phyloP scores from a whole-genome alignment of 129 eudicot genomes.

The Erigeron canadensis region DNA sequence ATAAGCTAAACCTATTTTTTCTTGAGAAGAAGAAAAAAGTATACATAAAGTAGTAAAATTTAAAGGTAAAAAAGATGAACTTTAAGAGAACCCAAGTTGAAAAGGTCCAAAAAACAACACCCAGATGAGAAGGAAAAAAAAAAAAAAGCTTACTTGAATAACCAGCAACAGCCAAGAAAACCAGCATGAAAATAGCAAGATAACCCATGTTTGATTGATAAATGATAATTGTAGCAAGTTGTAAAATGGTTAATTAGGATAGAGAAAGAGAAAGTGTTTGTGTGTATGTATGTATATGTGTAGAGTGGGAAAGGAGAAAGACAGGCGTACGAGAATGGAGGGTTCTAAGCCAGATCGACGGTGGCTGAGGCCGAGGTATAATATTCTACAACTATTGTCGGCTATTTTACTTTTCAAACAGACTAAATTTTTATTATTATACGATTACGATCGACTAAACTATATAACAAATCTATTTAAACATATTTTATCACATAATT shows the following conservation, averaged over 20 bases:
- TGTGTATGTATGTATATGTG: background rate
- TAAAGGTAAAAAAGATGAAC: background rate
- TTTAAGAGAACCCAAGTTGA: background rate
- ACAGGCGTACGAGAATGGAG: constrained; percentile 30
- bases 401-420: too few relatives aligned
- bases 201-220: constrained; percentile 40
- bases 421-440: too few relatives aligned
- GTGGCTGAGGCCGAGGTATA: background rate
- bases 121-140: background rate
- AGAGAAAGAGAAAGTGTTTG: background rate
- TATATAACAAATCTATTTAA: too few relatives aligned
- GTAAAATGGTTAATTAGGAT: constrained; percentile 13
- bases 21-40: background rate
- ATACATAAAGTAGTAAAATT: background rate
- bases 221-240: constrained; percentile 15
- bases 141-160: constrained; percentile 52
- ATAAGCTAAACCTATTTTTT: background rate
- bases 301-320: constrained; percentile 8
- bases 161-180: constrained; percentile 48
- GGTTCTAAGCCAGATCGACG: constrained; percentile 26
- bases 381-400: too few relatives aligned
- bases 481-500: too few relatives aligned
- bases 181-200: constrained; percentile 31
- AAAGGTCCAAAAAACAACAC: background rate
- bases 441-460: too few relatives aligned